phyloP scores from a whole-genome alignment of 345 rosid genomes.

The Pelargonium nanum region DNA sequence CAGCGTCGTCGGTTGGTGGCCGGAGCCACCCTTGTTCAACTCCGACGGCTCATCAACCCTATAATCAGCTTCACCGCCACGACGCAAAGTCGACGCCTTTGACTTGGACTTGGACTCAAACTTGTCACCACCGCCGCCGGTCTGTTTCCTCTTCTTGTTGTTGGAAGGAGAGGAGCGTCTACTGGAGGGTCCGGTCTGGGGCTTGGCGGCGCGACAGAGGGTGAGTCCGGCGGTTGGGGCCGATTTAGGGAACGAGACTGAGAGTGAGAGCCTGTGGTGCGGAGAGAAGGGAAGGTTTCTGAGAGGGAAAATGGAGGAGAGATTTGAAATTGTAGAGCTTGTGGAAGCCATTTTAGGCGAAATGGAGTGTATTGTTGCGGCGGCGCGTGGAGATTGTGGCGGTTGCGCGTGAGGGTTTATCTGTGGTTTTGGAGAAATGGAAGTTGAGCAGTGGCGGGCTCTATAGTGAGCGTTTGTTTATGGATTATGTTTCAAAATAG shows the following conservation, averaged over 20 bases:
- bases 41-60: not conserved
- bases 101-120: slow-evolving; percentile 4
- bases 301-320: not conserved
- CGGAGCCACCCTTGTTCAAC: slow-evolving; percentile 17
- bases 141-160: slow-evolving; percentile 38
- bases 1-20: slow-evolving; percentile 36
- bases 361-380: too few relatives aligned
- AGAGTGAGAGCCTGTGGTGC: not conserved
- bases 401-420: not conserved
- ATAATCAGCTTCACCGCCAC: slow-evolving; percentile 3
- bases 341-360: not conserved
- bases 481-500: not conserved
- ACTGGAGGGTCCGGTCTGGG: slow-evolving; percentile 45
- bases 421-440: not conserved
- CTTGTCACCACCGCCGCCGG: not conserved
- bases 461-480: too few relatives aligned
- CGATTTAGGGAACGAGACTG: not conserved
- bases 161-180: too few relatives aligned
- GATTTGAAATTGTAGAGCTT: not conserved
- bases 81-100: not conserved
- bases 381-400: too few relatives aligned
- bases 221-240: slow-evolving; percentile 6
- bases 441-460: too few relatives aligned
- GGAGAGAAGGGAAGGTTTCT: not conserved
- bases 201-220: slow-evolving; percentile 42